Conservation (phyloP, 805 yeast species). For the Kodamaea leandrae region DNA sequence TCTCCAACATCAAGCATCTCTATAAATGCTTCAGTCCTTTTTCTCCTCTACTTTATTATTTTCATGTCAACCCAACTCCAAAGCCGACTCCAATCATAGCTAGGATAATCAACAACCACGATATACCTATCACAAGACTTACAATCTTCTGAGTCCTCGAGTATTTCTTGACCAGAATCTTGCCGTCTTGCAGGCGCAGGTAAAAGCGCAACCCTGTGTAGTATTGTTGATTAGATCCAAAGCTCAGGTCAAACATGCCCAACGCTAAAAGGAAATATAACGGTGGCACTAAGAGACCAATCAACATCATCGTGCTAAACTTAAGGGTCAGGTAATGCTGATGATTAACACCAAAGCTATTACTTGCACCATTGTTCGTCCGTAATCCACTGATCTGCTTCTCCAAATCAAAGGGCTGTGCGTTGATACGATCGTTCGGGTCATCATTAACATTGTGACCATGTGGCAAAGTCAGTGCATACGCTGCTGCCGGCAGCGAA, state of each 20-base stretch:
- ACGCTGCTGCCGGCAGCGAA: slow-evolving; percentile 6
- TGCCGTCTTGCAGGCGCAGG: slow-evolving; percentile 8
- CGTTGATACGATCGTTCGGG: too few species aligned
- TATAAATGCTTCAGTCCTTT: too few species aligned
- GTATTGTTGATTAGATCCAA: slow-evolving; percentile 16
- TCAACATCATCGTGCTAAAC: slow-evolving; percentile 22
- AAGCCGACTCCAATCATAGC: slow-evolving; percentile 42
- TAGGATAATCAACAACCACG: slow-evolving; percentile 32
- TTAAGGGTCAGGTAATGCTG: slow-evolving; percentile 2
- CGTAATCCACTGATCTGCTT: slow-evolving; percentile 11
- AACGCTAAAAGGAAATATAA: slow-evolving; percentile 34
- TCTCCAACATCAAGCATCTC: too few species aligned
- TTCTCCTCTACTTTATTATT: not conserved
- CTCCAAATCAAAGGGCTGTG: slow-evolving; percentile 10
- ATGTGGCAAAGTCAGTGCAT: slow-evolving; percentile 1
- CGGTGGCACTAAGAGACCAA: slow-evolving; percentile 38
- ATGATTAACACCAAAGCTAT: not conserved
- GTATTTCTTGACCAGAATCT: slow-evolving; percentile 16
- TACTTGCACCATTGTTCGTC: not conserved
- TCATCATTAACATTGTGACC: not conserved
- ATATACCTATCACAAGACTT: slow-evolving; percentile 30
- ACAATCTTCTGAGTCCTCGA: slow-evolving; percentile 29
- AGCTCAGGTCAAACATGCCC: slow-evolving; percentile 34
- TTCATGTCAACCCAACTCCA: slow-evolving; percentile 23
- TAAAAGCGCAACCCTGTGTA: slow-evolving; percentile 20